Percentiles rank a stretch among this genome's conserved stretches.
These are phyloP conservation scores for Penicillium sp. DNA, from an alignment of 2,329 filamentous ascomycete genomes.

Conservation along the genomic window DNA sequence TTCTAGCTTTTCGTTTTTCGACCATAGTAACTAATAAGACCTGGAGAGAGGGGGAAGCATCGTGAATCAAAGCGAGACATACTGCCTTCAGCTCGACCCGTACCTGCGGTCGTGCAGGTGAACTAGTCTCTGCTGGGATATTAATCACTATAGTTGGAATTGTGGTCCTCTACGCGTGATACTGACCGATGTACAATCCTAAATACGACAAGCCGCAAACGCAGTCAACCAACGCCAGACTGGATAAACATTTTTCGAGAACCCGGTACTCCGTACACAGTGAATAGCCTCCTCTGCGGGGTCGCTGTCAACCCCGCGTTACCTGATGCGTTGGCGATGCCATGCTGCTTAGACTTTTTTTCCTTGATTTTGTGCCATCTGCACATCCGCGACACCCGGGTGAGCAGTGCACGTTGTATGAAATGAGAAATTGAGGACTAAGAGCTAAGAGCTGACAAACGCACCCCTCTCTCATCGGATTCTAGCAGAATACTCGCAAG, in stretches of 20 bases:
- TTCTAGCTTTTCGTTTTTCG: not conserved
- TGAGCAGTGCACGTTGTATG: conserved; percentile 1
- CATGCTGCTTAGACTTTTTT: conserved; percentile 20
- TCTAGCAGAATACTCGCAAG: not conserved
- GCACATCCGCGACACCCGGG: conserved; percentile 18
- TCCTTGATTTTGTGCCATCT: conserved; percentile 20
- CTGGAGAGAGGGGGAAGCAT: not conserved
- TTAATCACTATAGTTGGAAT: not conserved
- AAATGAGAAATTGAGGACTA: not conserved
- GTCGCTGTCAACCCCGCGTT: conserved; percentile 24
- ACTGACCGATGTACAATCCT: not conserved
- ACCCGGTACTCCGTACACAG: not conserved
- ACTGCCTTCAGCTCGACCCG: conserved; percentile 6
- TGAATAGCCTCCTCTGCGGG: conserved; percentile 19
- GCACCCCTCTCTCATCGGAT: conserved; percentile 4
- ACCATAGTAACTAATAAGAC: not conserved
- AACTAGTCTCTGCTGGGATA: not conserved
- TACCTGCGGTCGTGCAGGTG: conserved; percentile 20
- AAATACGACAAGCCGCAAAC: not conserved
- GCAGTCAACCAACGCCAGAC: not conserved
- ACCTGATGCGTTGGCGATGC: conserved; percentile 28
- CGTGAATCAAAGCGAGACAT: not conserved
- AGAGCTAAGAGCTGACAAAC: not conserved
- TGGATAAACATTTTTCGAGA: not conserved
- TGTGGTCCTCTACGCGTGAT: conserved; percentile 9